Evolutionary conservation across 768 basidiomycete species (phyloP).

Genomic region (Russula emetica): DNA sequence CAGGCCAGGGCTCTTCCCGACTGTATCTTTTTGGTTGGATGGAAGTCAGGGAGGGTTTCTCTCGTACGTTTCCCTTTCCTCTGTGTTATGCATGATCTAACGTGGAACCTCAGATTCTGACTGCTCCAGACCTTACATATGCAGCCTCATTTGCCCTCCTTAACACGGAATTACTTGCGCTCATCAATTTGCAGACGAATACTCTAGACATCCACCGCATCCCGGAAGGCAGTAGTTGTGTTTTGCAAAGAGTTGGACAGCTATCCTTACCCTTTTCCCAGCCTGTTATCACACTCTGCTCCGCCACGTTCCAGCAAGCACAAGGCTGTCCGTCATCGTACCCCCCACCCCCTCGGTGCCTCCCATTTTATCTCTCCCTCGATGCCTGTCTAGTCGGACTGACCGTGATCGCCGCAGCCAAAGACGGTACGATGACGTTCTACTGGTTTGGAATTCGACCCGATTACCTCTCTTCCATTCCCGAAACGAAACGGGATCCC

Average conservation of each 20-base stretch:
- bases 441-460: conserved; percentile 19
- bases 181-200: conserved; percentile 15
- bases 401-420: background rate
- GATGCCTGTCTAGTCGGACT: conserved; percentile 20
- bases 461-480: conserved; percentile 10
- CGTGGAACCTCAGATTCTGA: conserved; percentile 1
- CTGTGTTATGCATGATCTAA: background rate
- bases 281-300: background rate
- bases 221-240: background rate
- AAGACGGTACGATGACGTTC: background rate
- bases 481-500: background rate
- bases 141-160: conserved; percentile 22
- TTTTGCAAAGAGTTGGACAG: conserved; percentile 5
- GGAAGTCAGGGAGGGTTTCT: conserved; percentile 20
- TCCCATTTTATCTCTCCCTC: conserved; percentile 17
- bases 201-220: conserved; percentile 19
- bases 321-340: conserved; percentile 2
- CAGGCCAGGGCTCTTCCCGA: conserved; percentile 19
- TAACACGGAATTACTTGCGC: conserved; percentile 7
- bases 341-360: conserved; percentile 8
- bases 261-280: conserved; percentile 12
- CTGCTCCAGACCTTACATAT: conserved; percentile 21
- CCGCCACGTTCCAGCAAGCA: conserved; percentile 3
- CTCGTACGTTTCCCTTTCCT: background rate
- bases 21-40: conserved; percentile 9